Base-by-base conservation (phyloP, 2,329 filamentous ascomycete genomes). In the Aspergillus tanneri region DNA sequence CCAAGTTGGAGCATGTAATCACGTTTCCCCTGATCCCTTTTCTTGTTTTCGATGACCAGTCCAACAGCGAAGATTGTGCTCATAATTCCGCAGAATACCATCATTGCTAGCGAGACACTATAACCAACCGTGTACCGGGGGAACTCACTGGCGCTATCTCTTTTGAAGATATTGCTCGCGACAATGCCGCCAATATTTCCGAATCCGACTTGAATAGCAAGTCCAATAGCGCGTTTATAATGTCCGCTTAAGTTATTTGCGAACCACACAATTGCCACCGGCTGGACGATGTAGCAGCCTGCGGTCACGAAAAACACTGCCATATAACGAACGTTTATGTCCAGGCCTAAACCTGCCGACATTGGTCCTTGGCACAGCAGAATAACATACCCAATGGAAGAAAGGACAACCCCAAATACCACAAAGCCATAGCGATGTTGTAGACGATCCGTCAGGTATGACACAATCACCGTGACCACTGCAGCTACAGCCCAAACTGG, bases 111-210 rank as follows among this genome's bases (percentile, higher is more conserved):
- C 5, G 66, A 61, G 12, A 66, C 59, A 0, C 68, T 65, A 39
- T 71, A 73, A 1, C 71, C 72, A 0, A 69, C 66, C 1, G 56
- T 60, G 51, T 72, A 74, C 11, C 39, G 50, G 1, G 72, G 71
- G 1, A n/a, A n/a, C n/a, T n/a, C n/a, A n/a, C n/a, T n/a, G n/a
- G 56, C 63, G 41, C 71, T 58, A n/a, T 49, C 58, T 6, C 60
- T 56, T 5, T 71, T 51, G 47, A 71, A 75, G 43, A 74, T 68
- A 50, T 72, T 72, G 12, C 60, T 64, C 34, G 67, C 67, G n/a
- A 72, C 56, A 21, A 68, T 63, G 38, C 71, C 72, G 39, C 68
- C 71, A 48, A 68, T 72, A 53, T 74, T 75, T 8, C 71, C 72
- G 16, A 74, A 67, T 2, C 71, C 69, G 5, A 70, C 59, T 56